A percentile compares a stretch with the other conserved stretches of the same genome.
Conservation (phyloP, 192 early-diverging fungal species). For the Coemansia sp. region DNA sequence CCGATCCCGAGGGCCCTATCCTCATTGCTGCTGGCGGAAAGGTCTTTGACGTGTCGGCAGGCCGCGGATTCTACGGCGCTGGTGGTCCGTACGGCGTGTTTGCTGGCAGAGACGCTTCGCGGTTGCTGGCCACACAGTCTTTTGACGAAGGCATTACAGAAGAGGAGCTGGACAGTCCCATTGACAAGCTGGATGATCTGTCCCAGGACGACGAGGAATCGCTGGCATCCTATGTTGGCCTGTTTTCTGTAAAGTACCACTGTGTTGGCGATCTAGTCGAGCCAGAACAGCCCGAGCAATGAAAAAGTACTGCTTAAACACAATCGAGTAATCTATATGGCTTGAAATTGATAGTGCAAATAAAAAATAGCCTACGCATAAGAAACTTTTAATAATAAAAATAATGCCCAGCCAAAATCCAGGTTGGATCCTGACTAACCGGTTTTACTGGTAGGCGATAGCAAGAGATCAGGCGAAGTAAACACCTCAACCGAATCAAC, state of each 20-base stretch:
- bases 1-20: conserved; percentile 56
- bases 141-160: conserved; percentile 81
- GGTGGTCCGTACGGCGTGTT: conserved; percentile 89
- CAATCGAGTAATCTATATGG: neutral
- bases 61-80: conserved; percentile 90
- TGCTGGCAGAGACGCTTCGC: conserved; percentile 92
- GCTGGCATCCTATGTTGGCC: conserved; percentile 73
- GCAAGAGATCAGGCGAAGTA: neutral
- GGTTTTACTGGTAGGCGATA: neutral
- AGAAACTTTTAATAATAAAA: neutral
- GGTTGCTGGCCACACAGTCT: conserved; percentile 87
- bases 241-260: conserved; percentile 79
- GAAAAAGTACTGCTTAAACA: neutral
- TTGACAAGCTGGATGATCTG: conserved; percentile 82
- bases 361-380: neutral
- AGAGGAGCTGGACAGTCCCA: conserved; percentile 62
- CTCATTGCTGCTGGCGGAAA: conserved; percentile 81
- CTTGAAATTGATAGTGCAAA: neutral
- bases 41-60: conserved; percentile 88
- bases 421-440: neutral
- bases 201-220: conserved; percentile 70
- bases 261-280: conserved; percentile 73
- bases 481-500: conserved; percentile 27
- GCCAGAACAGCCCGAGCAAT: neutral
- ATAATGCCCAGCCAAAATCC: neutral